These are phyloP conservation scores for Jacaranda mimosifolia DNA, from an alignment of 257 asterid species.

Conservation along the genomic window DNA sequence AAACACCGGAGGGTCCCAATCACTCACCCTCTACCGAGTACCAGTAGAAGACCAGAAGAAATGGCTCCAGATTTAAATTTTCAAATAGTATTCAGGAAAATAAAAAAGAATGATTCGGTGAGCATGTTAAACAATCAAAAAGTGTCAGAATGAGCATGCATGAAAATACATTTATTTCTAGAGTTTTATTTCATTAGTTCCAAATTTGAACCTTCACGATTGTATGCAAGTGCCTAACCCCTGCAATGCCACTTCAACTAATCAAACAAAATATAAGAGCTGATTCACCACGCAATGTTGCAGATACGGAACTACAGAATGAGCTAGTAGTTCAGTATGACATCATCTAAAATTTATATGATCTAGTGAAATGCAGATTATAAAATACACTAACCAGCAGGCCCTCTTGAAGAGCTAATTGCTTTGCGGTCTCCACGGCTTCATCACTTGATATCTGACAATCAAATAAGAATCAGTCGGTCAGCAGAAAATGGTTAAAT, in stretches of 20 bases:
- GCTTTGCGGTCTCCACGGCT: constrained; percentile 91
- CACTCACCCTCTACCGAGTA: too few relatives aligned
- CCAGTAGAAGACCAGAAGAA: too few relatives aligned
- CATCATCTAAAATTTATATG: constrained; percentile 2
- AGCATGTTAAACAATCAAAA: not conserved
- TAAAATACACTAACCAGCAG: constrained; percentile 71
- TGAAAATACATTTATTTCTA: not conserved
- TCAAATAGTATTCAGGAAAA: too few relatives aligned
- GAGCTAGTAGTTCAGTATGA: constrained; percentile 12
- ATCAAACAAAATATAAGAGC: not conserved
- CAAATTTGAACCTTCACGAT: not conserved
- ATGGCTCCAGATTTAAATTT: too few relatives aligned
- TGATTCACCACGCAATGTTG: not conserved
- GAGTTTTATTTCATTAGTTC: not conserved
- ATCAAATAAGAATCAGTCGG: constrained; percentile 26
- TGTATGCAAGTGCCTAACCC: not conserved
- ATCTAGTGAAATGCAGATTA: constrained; percentile 11
- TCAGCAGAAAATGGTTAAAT: constrained; percentile 11
- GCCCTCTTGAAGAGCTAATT: constrained; percentile 95
- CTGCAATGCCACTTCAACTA: constrained; percentile 16
- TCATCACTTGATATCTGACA: constrained; percentile 88
- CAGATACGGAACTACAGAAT: not conserved
- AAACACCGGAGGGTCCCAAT: too few relatives aligned
- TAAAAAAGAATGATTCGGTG: not conserved
- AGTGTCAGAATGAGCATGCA: too few relatives aligned